Percentiles rank a stretch among this genome's conserved stretches.
phyloP scores from a whole-genome alignment of 2,329 filamentous ascomycete genomes.

The Phaeosphaeriaceae sp. region DNA sequence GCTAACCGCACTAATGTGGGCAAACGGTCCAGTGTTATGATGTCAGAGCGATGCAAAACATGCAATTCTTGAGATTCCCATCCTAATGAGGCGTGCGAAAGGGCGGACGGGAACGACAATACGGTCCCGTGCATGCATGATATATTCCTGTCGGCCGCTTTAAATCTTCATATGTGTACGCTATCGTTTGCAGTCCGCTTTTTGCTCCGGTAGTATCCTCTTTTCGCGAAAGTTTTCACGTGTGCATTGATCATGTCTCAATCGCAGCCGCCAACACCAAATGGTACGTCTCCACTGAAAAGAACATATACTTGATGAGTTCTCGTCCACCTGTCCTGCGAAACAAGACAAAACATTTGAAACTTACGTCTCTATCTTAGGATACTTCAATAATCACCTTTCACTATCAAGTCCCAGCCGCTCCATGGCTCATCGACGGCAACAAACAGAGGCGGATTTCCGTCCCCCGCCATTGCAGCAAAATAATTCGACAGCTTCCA shows the following conservation, averaged over 20 bases:
- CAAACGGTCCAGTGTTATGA: conserved; percentile 24
- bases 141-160: background rate
- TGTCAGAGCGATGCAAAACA: conserved; percentile 14
- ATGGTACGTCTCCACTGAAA: conserved; percentile 5
- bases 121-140: background rate
- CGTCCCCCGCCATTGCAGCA: conserved; percentile 13
- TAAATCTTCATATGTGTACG: background rate
- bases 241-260: conserved; percentile 15
- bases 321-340: background rate
- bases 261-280: conserved; percentile 6
- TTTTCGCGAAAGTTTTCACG: background rate
- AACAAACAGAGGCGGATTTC: conserved; percentile 23
- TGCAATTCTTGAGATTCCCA: conserved; percentile 23
- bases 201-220: background rate
- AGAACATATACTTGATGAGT: background rate
- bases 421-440: conserved; percentile 17
- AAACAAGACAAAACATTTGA: background rate
- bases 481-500: conserved; percentile 4
- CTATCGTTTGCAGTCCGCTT: background rate
- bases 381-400: background rate
- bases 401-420: conserved; percentile 9
- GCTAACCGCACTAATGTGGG: conserved; percentile 8
- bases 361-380: background rate
- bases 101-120: background rate
- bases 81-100: background rate